Evolutionary conservation across 805 yeast genomes (phyloP).

Genomic region (Candida arabinofermentans): DNA sequence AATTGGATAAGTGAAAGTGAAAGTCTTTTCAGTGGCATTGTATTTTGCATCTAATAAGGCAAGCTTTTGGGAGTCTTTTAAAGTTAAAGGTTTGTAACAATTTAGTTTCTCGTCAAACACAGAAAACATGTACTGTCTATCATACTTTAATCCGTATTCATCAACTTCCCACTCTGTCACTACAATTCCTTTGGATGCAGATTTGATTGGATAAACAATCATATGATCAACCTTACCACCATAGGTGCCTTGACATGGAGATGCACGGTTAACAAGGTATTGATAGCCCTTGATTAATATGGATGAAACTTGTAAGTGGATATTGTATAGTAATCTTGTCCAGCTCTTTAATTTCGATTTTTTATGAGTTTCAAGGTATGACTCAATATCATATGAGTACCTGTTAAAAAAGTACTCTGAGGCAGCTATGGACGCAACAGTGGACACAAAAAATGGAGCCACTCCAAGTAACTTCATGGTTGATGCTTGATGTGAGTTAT

Average conservation of each 20-base stretch:
- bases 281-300: neutral
- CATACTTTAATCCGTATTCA: constrained; percentile 26
- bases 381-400: constrained; percentile 6
- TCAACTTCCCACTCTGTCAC: constrained; percentile 25
- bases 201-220: constrained; percentile 29
- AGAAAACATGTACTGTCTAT: constrained; percentile 26
- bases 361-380: constrained; percentile 8
- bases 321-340: constrained; percentile 10
- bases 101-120: constrained; percentile 9
- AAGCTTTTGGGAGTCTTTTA: constrained; percentile 14
- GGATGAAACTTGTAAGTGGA: constrained; percentile 5
- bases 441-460: constrained; percentile 1
- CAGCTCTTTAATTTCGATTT: constrained; percentile 7
- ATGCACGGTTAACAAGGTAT: neutral
- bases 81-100: constrained; percentile 13
- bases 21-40: constrained; percentile 8
- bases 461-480: constrained; percentile 1
- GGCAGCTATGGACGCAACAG: constrained; percentile 3
- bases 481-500: no score
- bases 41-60: constrained; percentile 12
- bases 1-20: constrained; percentile 19
- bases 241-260: constrained; percentile 10
- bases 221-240: constrained; percentile 25
- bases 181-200: constrained; percentile 22
- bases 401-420: constrained; percentile 3